Base-by-base conservation (phyloP, 495 filamentous ascomycete species). In the Parathielavia appendiculata region DNA sequence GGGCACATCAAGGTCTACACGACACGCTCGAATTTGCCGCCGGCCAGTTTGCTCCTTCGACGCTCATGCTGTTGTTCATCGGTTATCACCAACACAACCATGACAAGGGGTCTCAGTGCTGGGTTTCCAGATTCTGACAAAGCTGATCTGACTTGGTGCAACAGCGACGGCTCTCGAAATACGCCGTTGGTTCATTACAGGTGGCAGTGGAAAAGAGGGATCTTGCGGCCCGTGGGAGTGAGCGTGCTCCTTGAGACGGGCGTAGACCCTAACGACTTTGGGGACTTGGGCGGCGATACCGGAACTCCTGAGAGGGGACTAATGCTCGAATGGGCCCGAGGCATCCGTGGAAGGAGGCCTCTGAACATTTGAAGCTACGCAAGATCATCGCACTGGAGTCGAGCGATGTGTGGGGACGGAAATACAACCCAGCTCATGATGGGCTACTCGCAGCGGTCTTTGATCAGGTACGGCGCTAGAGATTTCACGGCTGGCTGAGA, bases 1-100 rank as follows among this genome's bases (percentile, higher is more conserved):
- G 40, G 40, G 4, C n/a, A 17, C 26, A 45, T 9, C 32, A 47
- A 22, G 53, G 53, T 3, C 34, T 56, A 0, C 36, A 26, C 16
- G 26, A 56, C 0, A 38, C 47, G 6, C 34, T 56, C 13, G 53
- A 47, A 1, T 34, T n/a, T 9, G 30, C 43, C 16, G 32, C 17
- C 1, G 41, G 53, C 1, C 10, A 48, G 1, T 48, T 56, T 30
- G 53, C 47, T 13, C 53, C 53, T 16, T 56, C 53, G 1, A 56
- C 1, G 34, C 4, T 56, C 16, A 36, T 56, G 43, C 12, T 56
- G 13, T 36, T 38, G 1, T 17, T 14, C 13, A 30, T 39, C 11
- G 43, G n/a, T 11, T 13, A 48, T 6, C 53, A 56, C 34, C 17
- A 23, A 5, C 41, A 47, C 41, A 47, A 6, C 41, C 1, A 16